Percentiles rank a stretch among this genome's conserved stretches.
phyloP scores from a whole-genome alignment of 1,139 yeast species.

The Saccharomyces pastorianus region DNA sequence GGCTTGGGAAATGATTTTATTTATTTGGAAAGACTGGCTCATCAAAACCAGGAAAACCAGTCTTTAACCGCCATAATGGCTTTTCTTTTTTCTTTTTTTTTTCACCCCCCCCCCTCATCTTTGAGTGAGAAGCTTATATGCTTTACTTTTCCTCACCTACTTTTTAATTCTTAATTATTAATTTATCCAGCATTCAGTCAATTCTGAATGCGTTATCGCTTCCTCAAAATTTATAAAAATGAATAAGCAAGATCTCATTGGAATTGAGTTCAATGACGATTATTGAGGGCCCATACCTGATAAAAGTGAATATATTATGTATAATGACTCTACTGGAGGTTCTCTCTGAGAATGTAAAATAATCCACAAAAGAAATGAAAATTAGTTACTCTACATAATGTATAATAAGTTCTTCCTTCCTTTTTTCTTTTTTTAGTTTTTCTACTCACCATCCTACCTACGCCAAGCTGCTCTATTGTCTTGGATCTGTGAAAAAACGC shows the following conservation, averaged over 20 bases:
- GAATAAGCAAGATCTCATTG: not conserved
- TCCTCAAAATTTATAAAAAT: not conserved
- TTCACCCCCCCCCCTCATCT: not conserved
- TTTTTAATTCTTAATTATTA: not conserved
- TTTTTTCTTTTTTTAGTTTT: too few relatives aligned
- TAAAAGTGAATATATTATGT: not conserved
- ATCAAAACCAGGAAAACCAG: conserved; percentile 16
- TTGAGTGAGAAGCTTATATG: not conserved
- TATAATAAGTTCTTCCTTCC: not conserved
- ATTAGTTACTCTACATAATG: not conserved
- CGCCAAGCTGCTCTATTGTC: too few relatives aligned
- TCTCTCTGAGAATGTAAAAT: not conserved
- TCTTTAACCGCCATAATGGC: not conserved
- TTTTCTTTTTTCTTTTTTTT: not conserved
- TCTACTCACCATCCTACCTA: not conserved
- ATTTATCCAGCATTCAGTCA: not conserved
- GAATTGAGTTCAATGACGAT: not conserved
- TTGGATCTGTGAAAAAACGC: too few relatives aligned
- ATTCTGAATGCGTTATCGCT: not conserved
- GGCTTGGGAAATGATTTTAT: conserved; percentile 79
- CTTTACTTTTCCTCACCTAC: not conserved
- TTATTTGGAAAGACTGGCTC: conserved; percentile 55
- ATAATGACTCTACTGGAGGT: not conserved
- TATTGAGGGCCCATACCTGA: not conserved
- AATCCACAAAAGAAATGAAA: not conserved